Evolutionary conservation across 306 rosid genomes (phyloP).

Genomic region (Spatholobus suberectus): DNA sequence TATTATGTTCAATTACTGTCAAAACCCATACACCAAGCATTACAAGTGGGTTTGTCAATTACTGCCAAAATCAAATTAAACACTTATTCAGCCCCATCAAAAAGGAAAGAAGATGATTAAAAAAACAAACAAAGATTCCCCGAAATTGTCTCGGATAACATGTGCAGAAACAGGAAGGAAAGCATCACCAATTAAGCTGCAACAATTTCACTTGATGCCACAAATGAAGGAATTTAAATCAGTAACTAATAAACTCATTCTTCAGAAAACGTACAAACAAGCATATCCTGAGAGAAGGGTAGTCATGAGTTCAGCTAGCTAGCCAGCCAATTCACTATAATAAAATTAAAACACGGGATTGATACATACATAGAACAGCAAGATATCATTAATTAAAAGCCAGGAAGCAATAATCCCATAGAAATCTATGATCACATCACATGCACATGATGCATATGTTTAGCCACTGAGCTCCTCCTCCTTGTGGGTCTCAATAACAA

Average conservation of each 20-base stretch:
- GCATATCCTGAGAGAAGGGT: too few relatives aligned
- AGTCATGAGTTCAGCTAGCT: neutral
- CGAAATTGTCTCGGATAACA: neutral
- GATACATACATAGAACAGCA: neutral
- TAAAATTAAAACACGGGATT: neutral
- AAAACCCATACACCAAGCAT: neutral
- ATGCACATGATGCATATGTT: too few relatives aligned
- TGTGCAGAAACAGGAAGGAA: neutral
- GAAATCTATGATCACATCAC: neutral
- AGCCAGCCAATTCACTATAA: neutral
- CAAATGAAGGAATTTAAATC: too few relatives aligned
- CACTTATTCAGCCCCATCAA: neutral
- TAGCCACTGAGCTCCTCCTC: too few relatives aligned
- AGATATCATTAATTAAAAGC: neutral
- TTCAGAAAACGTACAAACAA: too few relatives aligned
- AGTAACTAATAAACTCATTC: too few relatives aligned
- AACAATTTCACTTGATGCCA: constrained; percentile 30
- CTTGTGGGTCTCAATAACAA: constrained; percentile 83
- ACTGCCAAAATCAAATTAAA: neutral
- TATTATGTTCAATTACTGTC: neutral
- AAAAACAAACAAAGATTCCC: neutral
- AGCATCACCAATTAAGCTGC: constrained; percentile 24
- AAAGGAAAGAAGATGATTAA: neutral
- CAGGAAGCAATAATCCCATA: neutral
- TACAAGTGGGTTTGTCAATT: neutral